phyloP scores from a whole-genome alignment of 176 grass and related monocot species.

The Carex myosuroides region DNA sequence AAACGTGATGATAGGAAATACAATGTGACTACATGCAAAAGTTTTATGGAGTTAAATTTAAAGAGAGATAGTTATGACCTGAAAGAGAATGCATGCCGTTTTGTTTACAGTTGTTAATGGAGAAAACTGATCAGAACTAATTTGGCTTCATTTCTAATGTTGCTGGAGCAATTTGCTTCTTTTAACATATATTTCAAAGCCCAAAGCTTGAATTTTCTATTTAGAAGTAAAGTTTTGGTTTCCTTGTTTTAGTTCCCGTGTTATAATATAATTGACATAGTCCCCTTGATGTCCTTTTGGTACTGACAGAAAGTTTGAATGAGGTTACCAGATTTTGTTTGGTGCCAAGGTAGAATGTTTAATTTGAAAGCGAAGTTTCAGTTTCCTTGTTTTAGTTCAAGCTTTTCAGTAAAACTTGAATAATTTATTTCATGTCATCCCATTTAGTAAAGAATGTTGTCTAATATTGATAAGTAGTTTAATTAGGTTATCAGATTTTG shows the following conservation, averaged over 20 bases:
- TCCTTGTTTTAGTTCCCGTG: not conserved
- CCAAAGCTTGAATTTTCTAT: not conserved
- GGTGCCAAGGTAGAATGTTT: not conserved
- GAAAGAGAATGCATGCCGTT: no score
- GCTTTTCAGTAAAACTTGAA: not conserved
- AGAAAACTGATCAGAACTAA: no score
- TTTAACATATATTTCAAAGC: not conserved
- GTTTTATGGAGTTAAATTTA: no score
- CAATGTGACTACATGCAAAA: no score
- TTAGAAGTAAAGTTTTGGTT: not conserved
- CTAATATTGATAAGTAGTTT: not conserved
- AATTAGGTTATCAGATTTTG: not conserved
- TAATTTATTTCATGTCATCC: not conserved
- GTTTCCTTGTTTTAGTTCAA: not conserved
- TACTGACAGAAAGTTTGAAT: not conserved
- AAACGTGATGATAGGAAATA: no score
- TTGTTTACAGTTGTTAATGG: no score
- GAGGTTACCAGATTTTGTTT: not conserved
- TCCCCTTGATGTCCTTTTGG: not conserved
- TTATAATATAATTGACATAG: not conserved
- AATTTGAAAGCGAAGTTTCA: not conserved
- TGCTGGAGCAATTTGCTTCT: not conserved
- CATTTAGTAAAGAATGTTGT: not conserved
- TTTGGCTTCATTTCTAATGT: not conserved
- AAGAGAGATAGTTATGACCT: no score